phyloP scores from a whole-genome alignment of 139 green algal species.

The Gonium pectorale region DNA sequence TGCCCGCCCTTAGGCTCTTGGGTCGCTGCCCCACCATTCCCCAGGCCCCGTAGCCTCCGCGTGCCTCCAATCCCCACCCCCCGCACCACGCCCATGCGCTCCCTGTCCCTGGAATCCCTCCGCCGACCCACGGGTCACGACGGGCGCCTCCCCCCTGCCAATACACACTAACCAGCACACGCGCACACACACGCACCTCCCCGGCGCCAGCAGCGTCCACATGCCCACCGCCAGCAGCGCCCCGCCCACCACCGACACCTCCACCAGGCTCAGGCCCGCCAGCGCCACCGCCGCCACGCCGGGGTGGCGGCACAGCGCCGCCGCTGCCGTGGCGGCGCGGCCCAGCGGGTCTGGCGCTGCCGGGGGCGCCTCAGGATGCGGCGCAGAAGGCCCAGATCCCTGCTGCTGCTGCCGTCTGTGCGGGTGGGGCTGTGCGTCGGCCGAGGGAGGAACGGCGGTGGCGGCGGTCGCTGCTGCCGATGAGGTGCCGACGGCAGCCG shows the following conservation, averaged over 20 bases:
- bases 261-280: slow-evolving; percentile 49
- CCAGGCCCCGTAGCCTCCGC: too few species aligned
- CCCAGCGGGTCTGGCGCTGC: not conserved
- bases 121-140: too few species aligned
- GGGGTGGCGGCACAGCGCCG: slow-evolving; percentile 1
- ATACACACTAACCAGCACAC: too few species aligned
- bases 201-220: slow-evolving; percentile 47
- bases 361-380: not conserved
- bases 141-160: too few species aligned
- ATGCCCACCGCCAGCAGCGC: slow-evolving; percentile 47
- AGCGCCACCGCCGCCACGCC: slow-evolving; percentile 46
- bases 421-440: not conserved
- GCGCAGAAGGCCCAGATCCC: not conserved
- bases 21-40: too few species aligned
- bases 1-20: too few species aligned
- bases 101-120: too few species aligned
- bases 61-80: too few species aligned
- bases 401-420: not conserved
- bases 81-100: too few species aligned
- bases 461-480: not conserved
- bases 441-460: not conserved
- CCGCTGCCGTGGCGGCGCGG: not conserved
- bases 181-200: slow-evolving; percentile 26
- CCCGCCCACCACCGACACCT: slow-evolving; percentile 48
- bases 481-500: not conserved